A percentile compares a stretch with the other conserved stretches of the same genome.
These are phyloP conservation scores for Magnaporthiopsis rhizophila DNA, from an alignment of 2,329 filamentous ascomycete genomes.

Conservation along the genomic window DNA sequence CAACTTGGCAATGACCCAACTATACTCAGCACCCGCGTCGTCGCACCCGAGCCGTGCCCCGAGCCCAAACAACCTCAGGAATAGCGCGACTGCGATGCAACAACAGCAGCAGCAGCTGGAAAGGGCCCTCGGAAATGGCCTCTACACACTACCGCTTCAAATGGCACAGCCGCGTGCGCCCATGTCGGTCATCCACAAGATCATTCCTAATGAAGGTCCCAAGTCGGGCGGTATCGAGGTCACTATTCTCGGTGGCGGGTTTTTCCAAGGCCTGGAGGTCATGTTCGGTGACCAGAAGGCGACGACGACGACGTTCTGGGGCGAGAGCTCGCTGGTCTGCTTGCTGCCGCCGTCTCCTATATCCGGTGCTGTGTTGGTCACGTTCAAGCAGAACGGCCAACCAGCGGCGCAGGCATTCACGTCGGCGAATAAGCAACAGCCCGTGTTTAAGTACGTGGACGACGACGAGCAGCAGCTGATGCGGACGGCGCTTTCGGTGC, in stretches of 20 bases:
- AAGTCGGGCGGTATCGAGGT: conserved; percentile 81
- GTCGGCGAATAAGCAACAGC: conserved; percentile 30
- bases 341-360: conserved; percentile 63
- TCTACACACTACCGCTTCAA: conserved; percentile 43
- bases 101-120: conserved; percentile 33
- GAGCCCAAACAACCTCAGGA: conserved; percentile 54
- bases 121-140: conserved; percentile 37
- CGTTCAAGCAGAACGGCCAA: conserved; percentile 48
- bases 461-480: conserved; percentile 63
- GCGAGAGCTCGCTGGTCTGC: conserved; percentile 71
- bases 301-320: conserved; percentile 72
- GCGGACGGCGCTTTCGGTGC: conserved; percentile 56
- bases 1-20: conserved; percentile 51
- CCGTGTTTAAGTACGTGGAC: conserved; percentile 65
- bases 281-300: conserved; percentile 66
- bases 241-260: conserved; percentile 72
- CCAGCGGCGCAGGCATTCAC: conserved; percentile 22
- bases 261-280: conserved; percentile 69
- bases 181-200: conserved; percentile 65
- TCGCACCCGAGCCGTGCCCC: conserved; percentile 69
- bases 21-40: conserved; percentile 67
- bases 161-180: conserved; percentile 38
- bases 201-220: conserved; percentile 77
- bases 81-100: conserved; percentile 33
- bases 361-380: conserved; percentile 62